Base-by-base conservation (phyloP, 176 grass and related monocot species). In the Eremochloa ophiuroides region DNA sequence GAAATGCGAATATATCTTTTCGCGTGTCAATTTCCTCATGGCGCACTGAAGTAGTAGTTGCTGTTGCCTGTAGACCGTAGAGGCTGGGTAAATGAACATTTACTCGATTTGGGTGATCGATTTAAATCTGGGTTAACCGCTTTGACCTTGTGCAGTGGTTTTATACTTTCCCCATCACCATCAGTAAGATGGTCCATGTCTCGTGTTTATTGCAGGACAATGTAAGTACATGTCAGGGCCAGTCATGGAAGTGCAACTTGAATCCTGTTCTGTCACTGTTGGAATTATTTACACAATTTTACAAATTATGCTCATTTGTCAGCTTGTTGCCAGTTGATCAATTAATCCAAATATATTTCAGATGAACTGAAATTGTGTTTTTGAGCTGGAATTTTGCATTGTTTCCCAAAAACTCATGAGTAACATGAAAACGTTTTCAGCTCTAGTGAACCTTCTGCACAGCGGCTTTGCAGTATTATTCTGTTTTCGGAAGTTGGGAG, bases 1-100 rank as follows among this genome's bases (percentile, higher is more conserved):
- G 66, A 63, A 77, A 34, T 62, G 40, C 23, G 73, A 64, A 82
- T 64, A 14, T 44, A 65, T 20, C 59, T 64, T 82, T 65, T 30
- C 6, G 2, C 29, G 23, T 41, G 5, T 14, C 56, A 12, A 28
- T 72, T 41, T 46, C 14, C 11, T 64, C 8, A 26, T 83, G 73
- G 66, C 17, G 3, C 65, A 55, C 55, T 78, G 39, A 47, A 5
- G 31, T 37, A 5, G 31, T 37, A 26, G 65, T 40, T 63, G 51
- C 17, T 64, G 59, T 16, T 79, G 66, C 29, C 25, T 7, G 18
- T 25, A 33, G 38, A 25, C 13, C 9, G 13, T 22, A 34, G 11
- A 25, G 14, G 10, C 12, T 16, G 23, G 55, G 6, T 0, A 26
- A 5, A 9, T 33, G 11, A 6, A 37, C 22, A 15, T 50, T 6